Percentiles rank a stretch among this genome's conserved stretches.
These are phyloP conservation scores for Peltaster fructicola DNA, from an alignment of 2,329 filamentous ascomycete species.

Conservation along the genomic window DNA sequence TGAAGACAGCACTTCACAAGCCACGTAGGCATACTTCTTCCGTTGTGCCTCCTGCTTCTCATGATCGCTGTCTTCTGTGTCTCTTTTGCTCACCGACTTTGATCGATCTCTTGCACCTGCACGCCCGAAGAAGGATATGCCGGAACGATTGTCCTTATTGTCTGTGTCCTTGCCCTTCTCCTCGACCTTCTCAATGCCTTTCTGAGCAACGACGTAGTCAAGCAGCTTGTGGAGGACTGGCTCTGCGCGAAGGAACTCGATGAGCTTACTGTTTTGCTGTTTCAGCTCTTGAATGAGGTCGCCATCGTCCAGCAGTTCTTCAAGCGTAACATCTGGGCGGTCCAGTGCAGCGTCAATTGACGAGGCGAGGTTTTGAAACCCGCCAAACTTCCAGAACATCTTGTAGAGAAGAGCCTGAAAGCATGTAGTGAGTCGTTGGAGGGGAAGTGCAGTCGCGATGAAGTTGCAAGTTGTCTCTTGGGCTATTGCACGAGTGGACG, in stretches of 20 bases:
- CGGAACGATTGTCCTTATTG: constrained; percentile 28
- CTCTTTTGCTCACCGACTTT: constrained; percentile 22
- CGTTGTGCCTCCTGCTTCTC: constrained; percentile 81
- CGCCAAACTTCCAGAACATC: constrained; percentile 99
- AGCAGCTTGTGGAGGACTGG: constrained; percentile 69
- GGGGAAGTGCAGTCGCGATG: constrained; percentile 3
- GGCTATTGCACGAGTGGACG: too few relatives aligned
- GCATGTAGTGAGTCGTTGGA: constrained; percentile 2
- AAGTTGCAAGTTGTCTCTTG: too few relatives aligned
- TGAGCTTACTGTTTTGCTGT: constrained; percentile 92
- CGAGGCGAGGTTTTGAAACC: constrained; percentile 93
- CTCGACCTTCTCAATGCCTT: constrained; percentile 16
- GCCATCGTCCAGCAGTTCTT: constrained; percentile 89
- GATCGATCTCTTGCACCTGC: constrained; percentile 26
- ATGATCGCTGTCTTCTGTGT: constrained; percentile 27
- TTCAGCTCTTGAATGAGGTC: constrained; percentile 96
- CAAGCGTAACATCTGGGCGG: constrained; percentile 81
- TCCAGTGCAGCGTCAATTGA: constrained; percentile 94
- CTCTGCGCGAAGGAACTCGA: constrained; percentile 85
- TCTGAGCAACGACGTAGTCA: constrained; percentile 73
- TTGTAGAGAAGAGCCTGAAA: too few relatives aligned
- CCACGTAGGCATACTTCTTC: constrained; percentile 82
- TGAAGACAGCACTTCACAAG: constrained; percentile 82
- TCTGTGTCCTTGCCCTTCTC: constrained; percentile 33
- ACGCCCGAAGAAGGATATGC: constrained; percentile 29